Base-by-base conservation (phyloP, 371 early-diverging fungal species). In the Syncephalis plumigaleata region DNA sequence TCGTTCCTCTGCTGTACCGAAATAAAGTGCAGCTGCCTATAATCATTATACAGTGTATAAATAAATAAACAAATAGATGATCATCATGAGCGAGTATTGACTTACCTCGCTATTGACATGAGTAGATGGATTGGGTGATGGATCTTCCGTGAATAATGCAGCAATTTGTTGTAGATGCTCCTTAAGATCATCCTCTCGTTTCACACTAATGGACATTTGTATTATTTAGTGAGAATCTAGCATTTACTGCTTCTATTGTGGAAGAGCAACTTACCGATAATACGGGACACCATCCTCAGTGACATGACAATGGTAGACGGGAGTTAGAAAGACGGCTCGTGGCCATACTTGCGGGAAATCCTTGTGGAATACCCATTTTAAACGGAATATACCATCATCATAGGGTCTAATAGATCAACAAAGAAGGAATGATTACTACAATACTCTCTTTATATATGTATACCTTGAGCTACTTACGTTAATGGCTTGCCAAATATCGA, bases 261-360 rank as follows among this genome's bases (percentile, higher is more conserved):
- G 31, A 31, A 31, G 7, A 31, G 31, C 11, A 31, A 31, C 31
- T 31, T 31, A 31, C 31, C 31, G 31, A 44, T 66, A 66, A 52
- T 65, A 70, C 2, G 71, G 71, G 15, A 70, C 47, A n/a, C 76
- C 76, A 44, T 67, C 70, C 25, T 44, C 36, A 2, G 67, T 68
- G 20, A 75, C 59, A 49, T 68, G 61, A 31, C 68, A 64, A 48
- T 75, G 76, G 44, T 67, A 73, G 49, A 75, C 58, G 20, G 70
- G 67, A 2, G 65, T 65, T 17, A 44, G 1, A 54, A 75, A 75
- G 38, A 64, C 59, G 45, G 65, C 61, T 8, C 73, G 47, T 0
- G 76, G 73, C 39, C 53, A 52, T 20, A 68, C 58, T 0, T 63
- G 67, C 1, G 76, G 73, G 50, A 71, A 75, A 1, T 48, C 39